Conservation (phyloP, 176 grass and related monocot genomes). For the Bonia amplexicaulis region DNA sequence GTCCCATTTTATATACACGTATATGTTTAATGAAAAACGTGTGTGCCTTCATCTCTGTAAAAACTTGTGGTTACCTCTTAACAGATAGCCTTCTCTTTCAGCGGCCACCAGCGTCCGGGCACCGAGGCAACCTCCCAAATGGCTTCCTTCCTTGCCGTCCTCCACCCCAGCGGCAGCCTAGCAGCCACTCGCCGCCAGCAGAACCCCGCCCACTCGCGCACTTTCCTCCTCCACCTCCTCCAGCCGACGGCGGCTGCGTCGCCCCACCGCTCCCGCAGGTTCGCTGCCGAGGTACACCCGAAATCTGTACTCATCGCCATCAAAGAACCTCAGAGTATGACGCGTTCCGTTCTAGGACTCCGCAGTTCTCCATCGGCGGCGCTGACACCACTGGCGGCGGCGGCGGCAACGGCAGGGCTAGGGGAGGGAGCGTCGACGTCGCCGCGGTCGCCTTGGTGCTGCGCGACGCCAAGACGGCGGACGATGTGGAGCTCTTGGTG, state of each 20-base stretch:
- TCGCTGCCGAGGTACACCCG: slow-evolving; percentile 29
- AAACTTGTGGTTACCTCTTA: background rate
- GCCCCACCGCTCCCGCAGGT: background rate
- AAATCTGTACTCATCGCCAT: background rate
- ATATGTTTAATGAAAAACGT: no score
- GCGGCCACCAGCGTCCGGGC: background rate
- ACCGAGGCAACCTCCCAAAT: slow-evolving; percentile 10
- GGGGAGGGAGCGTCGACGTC: slow-evolving; percentile 47
- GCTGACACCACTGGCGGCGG: background rate
- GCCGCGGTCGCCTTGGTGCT: slow-evolving; percentile 40
- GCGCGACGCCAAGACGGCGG: slow-evolving; percentile 45
- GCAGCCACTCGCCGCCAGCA: background rate
- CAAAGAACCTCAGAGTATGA: slow-evolving; percentile 2
- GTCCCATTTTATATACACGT: no score
- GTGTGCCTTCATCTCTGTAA: no score
- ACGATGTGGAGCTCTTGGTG: slow-evolving; percentile 46
- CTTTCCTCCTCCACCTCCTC: background rate
- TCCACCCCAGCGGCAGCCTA: background rate
- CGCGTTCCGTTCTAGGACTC: slow-evolving; percentile 23
- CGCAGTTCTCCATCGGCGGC: slow-evolving; percentile 8
- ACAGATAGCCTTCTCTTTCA: slow-evolving; percentile 34
- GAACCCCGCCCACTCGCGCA: background rate
- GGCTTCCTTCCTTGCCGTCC: slow-evolving; percentile 30
- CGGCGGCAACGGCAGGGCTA: background rate
- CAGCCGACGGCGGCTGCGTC: background rate